Evolutionary conservation across 2,329 filamentous ascomycete species (phyloP).

Genomic region (Metarhizium guizhouense): DNA sequence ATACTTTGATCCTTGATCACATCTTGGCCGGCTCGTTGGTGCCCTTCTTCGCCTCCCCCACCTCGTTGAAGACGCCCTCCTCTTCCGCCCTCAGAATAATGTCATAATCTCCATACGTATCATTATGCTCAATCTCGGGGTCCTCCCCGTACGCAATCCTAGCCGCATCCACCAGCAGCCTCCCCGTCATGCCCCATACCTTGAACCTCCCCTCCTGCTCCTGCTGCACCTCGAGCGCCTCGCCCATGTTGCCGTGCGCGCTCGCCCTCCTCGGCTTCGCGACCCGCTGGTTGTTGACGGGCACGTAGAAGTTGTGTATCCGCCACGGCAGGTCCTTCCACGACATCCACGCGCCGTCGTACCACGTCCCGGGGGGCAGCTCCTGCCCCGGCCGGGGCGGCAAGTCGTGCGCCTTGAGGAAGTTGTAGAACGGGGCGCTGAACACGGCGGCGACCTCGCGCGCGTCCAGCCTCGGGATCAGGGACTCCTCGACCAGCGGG

Average conservation of each 20-base stretch:
- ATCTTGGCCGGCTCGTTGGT: constrained; percentile 23
- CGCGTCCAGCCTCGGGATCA: constrained; percentile 76
- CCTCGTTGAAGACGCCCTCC: constrained; percentile 38
- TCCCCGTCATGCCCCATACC: constrained; percentile 92
- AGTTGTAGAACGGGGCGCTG: constrained; percentile 79
- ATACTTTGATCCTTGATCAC: constrained; percentile 11
- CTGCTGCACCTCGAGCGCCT: constrained; percentile 37
- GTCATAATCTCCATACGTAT: constrained; percentile 41
- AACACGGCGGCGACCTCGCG: constrained; percentile 92
- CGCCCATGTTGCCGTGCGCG: constrained; percentile 33
- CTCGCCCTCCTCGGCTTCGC: constrained; percentile 43
- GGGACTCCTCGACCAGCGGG: constrained; percentile 53
- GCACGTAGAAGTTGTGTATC: constrained; percentile 89
- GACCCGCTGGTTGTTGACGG: constrained; percentile 61
- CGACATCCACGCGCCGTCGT: constrained; percentile 71
- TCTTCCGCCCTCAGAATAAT: constrained; percentile 38
- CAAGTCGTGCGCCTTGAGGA: constrained; percentile 56
- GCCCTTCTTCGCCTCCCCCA: constrained; percentile 18
- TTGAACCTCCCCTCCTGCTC: constrained; percentile 55
- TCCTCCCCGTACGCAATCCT: constrained; percentile 73
- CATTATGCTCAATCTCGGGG: constrained; percentile 71
- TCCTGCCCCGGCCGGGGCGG: constrained; percentile 25
- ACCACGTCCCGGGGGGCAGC: constrained; percentile 60
- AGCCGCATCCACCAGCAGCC: constrained; percentile 82
- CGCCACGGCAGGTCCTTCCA: constrained; percentile 75